phyloP scores from a whole-genome alignment of 2,329 filamentous ascomycete species.

The Pyrenochaeta sp. region DNA sequence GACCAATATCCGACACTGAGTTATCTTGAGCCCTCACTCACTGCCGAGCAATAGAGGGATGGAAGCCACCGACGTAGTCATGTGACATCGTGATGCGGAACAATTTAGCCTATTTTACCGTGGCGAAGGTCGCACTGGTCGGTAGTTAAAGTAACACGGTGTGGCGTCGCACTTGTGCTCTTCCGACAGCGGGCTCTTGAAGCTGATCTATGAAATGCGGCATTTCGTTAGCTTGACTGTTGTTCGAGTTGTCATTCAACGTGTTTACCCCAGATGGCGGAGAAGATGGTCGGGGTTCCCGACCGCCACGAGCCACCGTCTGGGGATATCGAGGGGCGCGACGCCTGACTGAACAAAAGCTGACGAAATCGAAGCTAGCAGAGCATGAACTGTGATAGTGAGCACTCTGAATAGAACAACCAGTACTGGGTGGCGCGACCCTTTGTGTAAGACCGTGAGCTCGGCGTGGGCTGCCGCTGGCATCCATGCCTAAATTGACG shows the following conservation, averaged over 20 bases:
- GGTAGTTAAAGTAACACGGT: slow-evolving; percentile 1
- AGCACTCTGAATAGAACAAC: slow-evolving; percentile 1
- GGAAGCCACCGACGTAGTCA: slow-evolving; percentile 12
- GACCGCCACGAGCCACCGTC: background rate
- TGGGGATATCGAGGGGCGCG: slow-evolving; percentile 1
- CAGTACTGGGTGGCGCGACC: slow-evolving; percentile 1
- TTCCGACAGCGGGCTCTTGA: slow-evolving; percentile 7
- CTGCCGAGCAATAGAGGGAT: background rate
- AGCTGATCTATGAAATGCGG: background rate
- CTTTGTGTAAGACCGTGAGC: background rate
- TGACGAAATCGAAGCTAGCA: background rate
- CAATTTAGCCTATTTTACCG: slow-evolving; percentile 22
- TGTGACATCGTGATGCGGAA: slow-evolving; percentile 11
- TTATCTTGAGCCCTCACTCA: background rate
- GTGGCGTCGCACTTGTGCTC: slow-evolving; percentile 11
- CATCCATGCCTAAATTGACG: background rate
- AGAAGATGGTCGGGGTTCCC: slow-evolving; percentile 7
- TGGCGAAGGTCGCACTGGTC: slow-evolving; percentile 6
- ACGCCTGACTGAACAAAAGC: slow-evolving; percentile 1
- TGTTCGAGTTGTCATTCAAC: slow-evolving; percentile 4
- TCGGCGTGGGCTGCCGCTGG: background rate
- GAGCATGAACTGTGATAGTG: background rate
- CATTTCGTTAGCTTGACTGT: background rate
- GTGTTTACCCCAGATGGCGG: background rate
- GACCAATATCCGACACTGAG: background rate